Evolutionary conservation across 306 rosid species (phyloP), one percentile per base, ranked within the genome.

Genomic region (Cicer pinnatifidum): DNA sequence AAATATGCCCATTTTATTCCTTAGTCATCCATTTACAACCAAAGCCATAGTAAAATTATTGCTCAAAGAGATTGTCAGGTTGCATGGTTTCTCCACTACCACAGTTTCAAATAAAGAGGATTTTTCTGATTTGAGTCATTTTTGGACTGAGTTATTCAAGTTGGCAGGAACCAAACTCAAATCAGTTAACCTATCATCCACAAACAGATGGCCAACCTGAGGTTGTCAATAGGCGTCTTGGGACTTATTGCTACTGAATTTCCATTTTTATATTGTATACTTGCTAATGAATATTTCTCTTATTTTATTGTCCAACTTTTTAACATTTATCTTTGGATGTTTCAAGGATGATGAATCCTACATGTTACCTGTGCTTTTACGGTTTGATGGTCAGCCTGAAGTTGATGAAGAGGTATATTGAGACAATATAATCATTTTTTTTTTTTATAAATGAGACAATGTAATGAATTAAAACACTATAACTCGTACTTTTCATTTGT

Each of bases 341-440:
- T 84, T 84, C 67, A 92, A 95, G 97, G 89, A 90, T 76, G 99
- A 90, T 78, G 99, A 95, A 44, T 88, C 99, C 43, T 91, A 95
- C 80, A 87, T 90, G 68, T 84, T 95, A 81, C 97, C 97, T 43
- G 97, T 95, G 78, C 99, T 95, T 69, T 79, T 95, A 59, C 88
- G 93, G 67, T 95, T 88, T 69, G 97, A 91, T 72, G 97, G 99
- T 71, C 97, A 88, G 63, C 99, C 99, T 74, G 88, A 86, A 72
- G 90, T 95, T 81, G 97, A 95, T 73, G 97, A 95, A 75, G 93
- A 91, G 97, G 97, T 95, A 90, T 78, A 84, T 52, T 71, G 57
- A 82, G 85, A 43, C 39, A 57, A 11, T 70, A 51, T 78, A 59
- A 68, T 28, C 0, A 3, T 28, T 28, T 28, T 28, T 2, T 28